Percentiles rank a stretch among this genome's conserved stretches.
Evolutionary conservation across 208 protist species (phyloP).

Genomic region (Leishmania martiniquensis): DNA sequence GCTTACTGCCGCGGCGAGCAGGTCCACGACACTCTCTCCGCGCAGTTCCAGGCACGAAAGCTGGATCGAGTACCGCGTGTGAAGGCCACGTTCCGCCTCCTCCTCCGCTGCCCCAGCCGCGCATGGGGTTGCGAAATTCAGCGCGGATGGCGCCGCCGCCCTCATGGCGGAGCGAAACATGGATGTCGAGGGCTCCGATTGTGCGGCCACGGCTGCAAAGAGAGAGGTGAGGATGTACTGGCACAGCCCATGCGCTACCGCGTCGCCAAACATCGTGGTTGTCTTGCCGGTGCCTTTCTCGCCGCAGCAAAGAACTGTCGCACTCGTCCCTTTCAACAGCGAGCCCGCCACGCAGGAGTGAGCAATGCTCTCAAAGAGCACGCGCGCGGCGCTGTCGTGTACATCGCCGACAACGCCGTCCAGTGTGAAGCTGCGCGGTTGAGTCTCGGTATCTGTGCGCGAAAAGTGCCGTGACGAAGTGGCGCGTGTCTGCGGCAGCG

Average conservation of each 20-base stretch:
- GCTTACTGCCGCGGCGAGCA: constrained; percentile 12
- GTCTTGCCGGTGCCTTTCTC: constrained; percentile 80
- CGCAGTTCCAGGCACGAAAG: constrained; percentile 19
- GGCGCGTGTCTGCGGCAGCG: background rate
- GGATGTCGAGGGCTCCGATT: background rate
- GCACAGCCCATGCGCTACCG: constrained; percentile 18
- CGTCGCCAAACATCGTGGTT: constrained; percentile 75
- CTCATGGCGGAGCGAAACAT: background rate
- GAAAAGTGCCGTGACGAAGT: too few species aligned
- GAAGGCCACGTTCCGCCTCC: background rate
- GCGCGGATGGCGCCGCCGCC: background rate
- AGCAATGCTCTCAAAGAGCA: constrained; percentile 41
- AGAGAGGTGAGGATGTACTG: constrained; percentile 13
- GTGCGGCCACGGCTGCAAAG: constrained; percentile 2
- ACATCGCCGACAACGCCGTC: constrained; percentile 62
- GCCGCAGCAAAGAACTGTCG: constrained; percentile 81
- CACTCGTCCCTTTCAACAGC: constrained; percentile 44
- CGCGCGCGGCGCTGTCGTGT: constrained; percentile 51
- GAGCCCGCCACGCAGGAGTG: constrained; percentile 35
- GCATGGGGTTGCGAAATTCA: background rate
- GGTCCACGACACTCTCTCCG: constrained; percentile 24
- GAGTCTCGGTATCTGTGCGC: background rate
- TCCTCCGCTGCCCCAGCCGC: background rate
- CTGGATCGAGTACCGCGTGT: constrained; percentile 2
- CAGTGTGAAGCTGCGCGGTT: constrained; percentile 56